Conservation (phyloP, 2,329 filamentous ascomycete species). For the Ophiocordyceps robertsii region DNA sequence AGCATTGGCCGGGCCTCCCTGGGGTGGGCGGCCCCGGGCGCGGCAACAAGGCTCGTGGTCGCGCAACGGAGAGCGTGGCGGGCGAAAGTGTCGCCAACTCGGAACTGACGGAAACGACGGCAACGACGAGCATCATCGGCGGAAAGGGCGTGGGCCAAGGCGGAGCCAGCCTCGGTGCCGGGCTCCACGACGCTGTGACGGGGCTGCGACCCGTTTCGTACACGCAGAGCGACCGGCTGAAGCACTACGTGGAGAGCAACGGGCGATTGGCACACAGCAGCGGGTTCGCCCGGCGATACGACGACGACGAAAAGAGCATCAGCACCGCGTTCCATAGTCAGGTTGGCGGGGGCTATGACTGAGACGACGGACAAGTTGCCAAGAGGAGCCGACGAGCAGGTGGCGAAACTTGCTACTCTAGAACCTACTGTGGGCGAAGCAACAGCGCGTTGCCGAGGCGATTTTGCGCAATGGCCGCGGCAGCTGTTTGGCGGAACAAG, state of each 20-base stretch:
- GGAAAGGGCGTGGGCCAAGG: conserved; percentile 68
- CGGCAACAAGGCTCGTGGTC: conserved; percentile 52
- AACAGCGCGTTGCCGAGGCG: not conserved
- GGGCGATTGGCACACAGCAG: conserved; percentile 54
- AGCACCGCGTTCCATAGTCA: conserved; percentile 96
- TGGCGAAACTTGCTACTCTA: conserved; percentile 12
- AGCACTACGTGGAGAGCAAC: conserved; percentile 84
- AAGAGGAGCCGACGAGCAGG: conserved; percentile 11
- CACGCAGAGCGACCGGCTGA: conserved; percentile 63
- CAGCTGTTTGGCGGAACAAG: not conserved
- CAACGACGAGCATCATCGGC: conserved; percentile 48
- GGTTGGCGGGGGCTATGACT: conserved; percentile 53
- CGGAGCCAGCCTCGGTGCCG: conserved; percentile 72
- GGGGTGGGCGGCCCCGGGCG: conserved; percentile 49
- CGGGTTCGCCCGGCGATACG: conserved; percentile 57
- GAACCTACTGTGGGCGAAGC: not conserved
- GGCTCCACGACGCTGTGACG: conserved; percentile 63
- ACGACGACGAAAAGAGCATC: conserved; percentile 92
- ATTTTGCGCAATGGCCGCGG: not conserved
- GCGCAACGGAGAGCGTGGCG: conserved; percentile 64
- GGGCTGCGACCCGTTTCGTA: conserved; percentile 45
- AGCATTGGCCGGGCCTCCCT: conserved; percentile 74
- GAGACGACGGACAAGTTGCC: conserved; percentile 17
- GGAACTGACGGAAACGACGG: conserved; percentile 73
- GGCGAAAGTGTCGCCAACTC: conserved; percentile 89